Percentiles rank a stretch among this genome's conserved stretches.
These are phyloP conservation scores for Nidularia pulvinata DNA, from an alignment of 768 basidiomycete genomes.

Conservation along the genomic window DNA sequence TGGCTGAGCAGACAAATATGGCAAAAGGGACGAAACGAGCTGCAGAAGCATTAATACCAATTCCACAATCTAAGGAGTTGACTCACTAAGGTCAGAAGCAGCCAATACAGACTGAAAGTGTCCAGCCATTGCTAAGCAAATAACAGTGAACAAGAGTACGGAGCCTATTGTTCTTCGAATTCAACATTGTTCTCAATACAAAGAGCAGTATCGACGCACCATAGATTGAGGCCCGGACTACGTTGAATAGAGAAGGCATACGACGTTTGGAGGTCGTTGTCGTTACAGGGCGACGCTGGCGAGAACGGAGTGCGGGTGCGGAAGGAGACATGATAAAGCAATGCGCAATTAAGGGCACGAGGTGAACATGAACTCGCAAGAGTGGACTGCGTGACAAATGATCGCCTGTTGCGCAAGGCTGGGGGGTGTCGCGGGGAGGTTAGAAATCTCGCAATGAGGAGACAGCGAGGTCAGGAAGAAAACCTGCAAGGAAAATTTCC, in stretches of 20 bases:
- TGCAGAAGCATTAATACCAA: conserved; percentile 20
- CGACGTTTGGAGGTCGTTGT: conserved; percentile 25
- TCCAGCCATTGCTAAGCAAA: conserved; percentile 78
- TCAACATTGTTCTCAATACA: conserved; percentile 3
- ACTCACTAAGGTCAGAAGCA: conserved; percentile 80
- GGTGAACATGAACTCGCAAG: conserved; percentile 37
- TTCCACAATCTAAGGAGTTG: conserved; percentile 2
- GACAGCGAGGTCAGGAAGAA: conserved; percentile 14
- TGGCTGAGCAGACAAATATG: conserved; percentile 75
- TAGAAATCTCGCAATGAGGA: conserved; percentile 11
- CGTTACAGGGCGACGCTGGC: conserved; percentile 19
- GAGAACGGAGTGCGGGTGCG: conserved; percentile 21
- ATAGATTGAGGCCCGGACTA: conserved; percentile 67
- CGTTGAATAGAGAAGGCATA: conserved; percentile 77
- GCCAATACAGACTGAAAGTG: conserved; percentile 74
- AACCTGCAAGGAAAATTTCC: conserved; percentile 14
- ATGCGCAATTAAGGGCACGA: conserved; percentile 36
- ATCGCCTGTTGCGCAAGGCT: conserved; percentile 2
- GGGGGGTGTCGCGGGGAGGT: conserved; percentile 3
- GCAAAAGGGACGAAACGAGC: conserved; percentile 89
- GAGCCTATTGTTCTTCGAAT: conserved; percentile 36
- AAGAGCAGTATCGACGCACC: conserved; percentile 28
- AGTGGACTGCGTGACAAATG: conserved; percentile 11
- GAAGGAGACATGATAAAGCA: conserved; percentile 43
- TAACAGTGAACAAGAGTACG: conserved; percentile 72